Evolutionary conservation across 2,329 filamentous ascomycete genomes (phyloP), one percentile per base, ranked within the genome.

Genomic region (Neofusicoccum sp.): DNA sequence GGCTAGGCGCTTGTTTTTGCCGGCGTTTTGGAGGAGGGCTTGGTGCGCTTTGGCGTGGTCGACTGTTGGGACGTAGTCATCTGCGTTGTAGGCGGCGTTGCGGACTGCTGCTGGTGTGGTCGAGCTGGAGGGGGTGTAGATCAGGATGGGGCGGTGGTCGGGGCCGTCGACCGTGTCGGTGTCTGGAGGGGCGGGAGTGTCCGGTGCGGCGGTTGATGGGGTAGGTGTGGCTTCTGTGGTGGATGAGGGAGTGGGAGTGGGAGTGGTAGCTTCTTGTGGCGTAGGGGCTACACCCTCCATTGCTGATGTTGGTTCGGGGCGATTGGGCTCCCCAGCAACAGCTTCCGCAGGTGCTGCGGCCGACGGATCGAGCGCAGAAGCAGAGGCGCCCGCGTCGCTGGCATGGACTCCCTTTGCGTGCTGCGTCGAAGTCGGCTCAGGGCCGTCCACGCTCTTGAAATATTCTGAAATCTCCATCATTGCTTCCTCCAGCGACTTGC

Each of bases 401-500:
- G 72, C 66, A 66, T 74, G 73, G 9, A 70, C 72, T 45, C 71
- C 67, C 50, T 65, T 67, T 29, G 69, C 43, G 4, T 49, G 37
- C 43, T 50, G 41, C 9, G 63, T 52, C 16, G 39, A 29, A 22
- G 22, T 22, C 4, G 48, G 14, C 37, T 22, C 34, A 3, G 47
- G 45, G 7, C 64, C 45, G 62, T 78, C 73, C 5, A 76, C 71
- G 29, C 74, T 72, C 56, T 84, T 86, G 76, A 96, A 96, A 71
- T 90, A 93, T 67, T 87, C 81, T 28, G 85, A 84, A 66, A 98
- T 97, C 71, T 94, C 85, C 50, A 82, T 80, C 88, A 97, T 92
- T 8, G 94, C 94, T 66, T 94, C 90, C 68, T 92, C 91, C 33
- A 98, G 78, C 2, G 93, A 93, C 73, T 86, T 87, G 11, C 90